Evolutionary conservation across 805 yeast species (phyloP), one percentile per base, ranked within the genome.

Genomic region (Candida odintsovae): DNA sequence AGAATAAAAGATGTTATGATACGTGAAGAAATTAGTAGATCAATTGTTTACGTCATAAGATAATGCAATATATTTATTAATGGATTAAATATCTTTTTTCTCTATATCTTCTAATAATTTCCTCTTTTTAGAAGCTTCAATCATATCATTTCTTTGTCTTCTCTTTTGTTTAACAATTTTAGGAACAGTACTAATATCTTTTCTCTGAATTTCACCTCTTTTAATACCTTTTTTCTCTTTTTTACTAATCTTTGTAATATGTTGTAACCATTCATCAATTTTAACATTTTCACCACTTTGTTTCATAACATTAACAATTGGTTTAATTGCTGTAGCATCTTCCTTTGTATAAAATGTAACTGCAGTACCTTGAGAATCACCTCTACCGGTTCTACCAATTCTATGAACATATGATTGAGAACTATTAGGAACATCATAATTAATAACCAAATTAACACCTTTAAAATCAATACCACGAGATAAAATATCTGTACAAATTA

Each of bases 371-470:
- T 68, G 59, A 50, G 85, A 80, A 1, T 96, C 96, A 45, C 89
- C 96, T 75, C 99, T 83, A 55, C 99, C 99, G 2, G 99, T 92
- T 74, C 99, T 85, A 66, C 99, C 99, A 58, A 94, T 88, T 69
- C 99, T 80, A 66, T 94, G 99, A 40, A 94, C 97, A 64, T 94
- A 94, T 0, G 96, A 84, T 65, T 92, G 97, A 1, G 97, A 89
- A 39, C 85, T 79, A 57, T 82, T 86, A 16, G 99, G 99, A 12
- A 94, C 96, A 67, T 94, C 99, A 65, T 94, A 94, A 67, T 94
- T 94, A 54, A 94, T 87, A 37, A 94, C 97, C 49, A 95, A 64
- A 61, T 90, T 94, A 42, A 94, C 92, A 46, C 97, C 97, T 61
- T 89, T 89, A 70, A 94, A 94, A 66, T 94, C 99, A 48, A 94